Base-by-base conservation (phyloP, 2,329 filamentous ascomycete genomes). In the Penicillium frequentans region DNA sequence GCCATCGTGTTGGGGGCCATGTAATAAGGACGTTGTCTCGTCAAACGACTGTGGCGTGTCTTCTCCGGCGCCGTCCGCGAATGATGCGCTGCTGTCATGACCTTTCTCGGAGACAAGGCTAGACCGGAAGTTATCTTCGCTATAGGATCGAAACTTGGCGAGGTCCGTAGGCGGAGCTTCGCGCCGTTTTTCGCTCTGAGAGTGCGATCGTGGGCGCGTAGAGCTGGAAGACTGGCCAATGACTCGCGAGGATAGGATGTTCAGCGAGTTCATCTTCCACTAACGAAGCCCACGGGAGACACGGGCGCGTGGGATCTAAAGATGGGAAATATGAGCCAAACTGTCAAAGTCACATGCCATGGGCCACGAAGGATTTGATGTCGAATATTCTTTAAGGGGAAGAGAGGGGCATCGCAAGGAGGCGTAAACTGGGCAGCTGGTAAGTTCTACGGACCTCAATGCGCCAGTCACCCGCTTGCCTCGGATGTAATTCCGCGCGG, bases 191-290 rank as follows among this genome's bases (percentile, higher is more conserved):
- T 81, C 80, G 65, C 78, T 78, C 65, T 83, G 78, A 39, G 82
- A 84, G 60, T 76, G 77, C 60, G 82, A 81, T 66, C 83, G 81
- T 60, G 82, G 81, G 62, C 82, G 81, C 57, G 77, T 71, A 56
- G 82, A 73, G 58, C 77, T 77, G 64, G 83, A 79, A 63, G 83
- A 82, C 71, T 80, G 81, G 71, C 84, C 84, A 71, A 87, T 84
- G 74, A 93, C 90, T 79, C 90, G 88, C 74, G 90, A 87, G 71
- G 91, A 95, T 75, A 97, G 86, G 75, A 96, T 91, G 80, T 95
- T 96, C 81, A 96, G 83, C 70, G 93, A 96, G 87, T 97, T 97
- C 93, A 97, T 97, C 79, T 84, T 90, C 81, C 77, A 42, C 39
- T 23, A 76, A 72, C 69, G 65, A 64, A 70, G 73, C 79, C 77